Percentiles rank a stretch among this genome's conserved stretches.
These are phyloP conservation scores for Macroventuria anomochaeta DNA, from an alignment of 2,329 filamentous ascomycete genomes.

Conservation along the genomic window DNA sequence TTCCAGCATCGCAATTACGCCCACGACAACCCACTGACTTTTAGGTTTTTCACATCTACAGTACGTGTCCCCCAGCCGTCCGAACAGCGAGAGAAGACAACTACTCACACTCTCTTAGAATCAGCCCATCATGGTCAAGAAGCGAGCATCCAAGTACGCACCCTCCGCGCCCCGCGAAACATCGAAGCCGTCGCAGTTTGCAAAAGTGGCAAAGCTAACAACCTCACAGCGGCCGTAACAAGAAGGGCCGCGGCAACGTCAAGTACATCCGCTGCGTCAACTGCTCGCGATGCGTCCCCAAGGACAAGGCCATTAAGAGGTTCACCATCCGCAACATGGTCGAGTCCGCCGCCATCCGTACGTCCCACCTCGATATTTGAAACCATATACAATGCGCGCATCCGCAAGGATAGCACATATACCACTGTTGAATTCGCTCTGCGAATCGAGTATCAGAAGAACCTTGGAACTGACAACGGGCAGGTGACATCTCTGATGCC, in stretches of 20 bases:
- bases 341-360: slow-evolving; percentile 99
- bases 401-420: slow-evolving; percentile 3
- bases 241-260: slow-evolving; percentile 99
- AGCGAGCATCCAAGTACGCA: slow-evolving; percentile 75
- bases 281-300: slow-evolving; percentile 84
- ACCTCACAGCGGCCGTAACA: slow-evolving; percentile 85
- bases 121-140: slow-evolving; percentile 74
- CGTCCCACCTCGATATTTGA: slow-evolving; percentile 53
- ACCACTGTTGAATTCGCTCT: slow-evolving; percentile 5
- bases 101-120: slow-evolving; percentile 45
- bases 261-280: slow-evolving; percentile 97
- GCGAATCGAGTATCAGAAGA: slow-evolving; percentile 14
- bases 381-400: slow-evolving; percentile 6
- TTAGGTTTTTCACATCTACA: slow-evolving; percentile 45
- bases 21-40: slow-evolving; percentile 45
- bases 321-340: slow-evolving; percentile 99
- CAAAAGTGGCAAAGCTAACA: slow-evolving; percentile 44
- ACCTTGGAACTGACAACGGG: slow-evolving; percentile 31
- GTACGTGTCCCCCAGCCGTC: slow-evolving; percentile 32
- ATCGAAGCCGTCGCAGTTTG: slow-evolving; percentile 14
- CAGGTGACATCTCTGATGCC: slow-evolving; percentile 99
- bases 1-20: slow-evolving; percentile 34
- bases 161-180: slow-evolving; percentile 20
- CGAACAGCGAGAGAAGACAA: not conserved
- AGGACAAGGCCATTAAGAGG: slow-evolving; percentile 99